Evolutionary conservation across 306 rosid species (phyloP), one percentile per base, ranked within the genome.

Genomic region (Sicyos edulis): DNA sequence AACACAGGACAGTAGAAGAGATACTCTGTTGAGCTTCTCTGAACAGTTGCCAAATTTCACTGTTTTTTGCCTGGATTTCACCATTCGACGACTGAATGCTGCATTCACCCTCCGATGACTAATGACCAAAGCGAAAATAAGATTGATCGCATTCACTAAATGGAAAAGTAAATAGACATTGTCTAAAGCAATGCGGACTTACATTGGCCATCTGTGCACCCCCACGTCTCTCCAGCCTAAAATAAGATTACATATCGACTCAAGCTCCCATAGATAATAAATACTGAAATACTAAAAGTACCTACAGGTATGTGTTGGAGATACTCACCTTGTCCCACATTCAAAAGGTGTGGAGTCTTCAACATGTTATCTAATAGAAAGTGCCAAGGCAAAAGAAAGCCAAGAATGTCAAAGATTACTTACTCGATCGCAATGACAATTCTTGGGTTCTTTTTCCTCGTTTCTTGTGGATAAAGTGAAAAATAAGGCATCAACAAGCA

Each of bases 11-110:
- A 42, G 51, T 13, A 5, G 42, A 72, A 67, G 29, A 86, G 83
- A 78, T 80, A 92, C 97, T 92, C 76, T 78, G 91, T 82, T 89
- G 96, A 78, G 97, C 96, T 85, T 88, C 95, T 72, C 74, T 82
- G 83, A 92, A 92, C 72, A 83, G 85, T 64, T 75, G 21, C 96
- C 92, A 86, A 81, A 89, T 78, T 17, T 86, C 82, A 54, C 37
- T 73, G 17, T 64, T 77, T 45, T 82, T 83, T 67, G 54, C 80
- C 71, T 72, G 78, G 53, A 71, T 62, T 61, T 65, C 85, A 52
- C 76, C 88, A 29, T 75, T 52, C 19, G 84, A 63, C 26, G 84
- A 32, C 91, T 88, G 77, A 56, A 71, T 75, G 32, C 61, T 62
- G 21, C 22, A 45, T 42, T 19, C 24, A 42, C 71, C 54, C 12